These are phyloP conservation scores for Nitzschia sp. DNA, from an alignment of 108 stramenopile genomes.

Conservation along the genomic window DNA sequence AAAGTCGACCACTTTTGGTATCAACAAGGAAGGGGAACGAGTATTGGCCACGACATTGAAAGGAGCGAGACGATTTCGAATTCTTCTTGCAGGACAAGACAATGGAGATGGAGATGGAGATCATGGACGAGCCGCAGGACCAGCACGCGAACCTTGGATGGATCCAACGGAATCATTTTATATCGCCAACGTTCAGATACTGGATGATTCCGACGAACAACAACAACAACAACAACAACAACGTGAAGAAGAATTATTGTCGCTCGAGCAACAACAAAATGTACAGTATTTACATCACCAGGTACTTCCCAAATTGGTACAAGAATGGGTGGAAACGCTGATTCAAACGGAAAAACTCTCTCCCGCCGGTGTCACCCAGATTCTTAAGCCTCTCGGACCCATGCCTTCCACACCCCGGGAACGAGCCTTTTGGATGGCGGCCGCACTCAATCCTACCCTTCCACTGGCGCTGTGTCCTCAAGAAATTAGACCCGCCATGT, in stretches of 20 bases:
- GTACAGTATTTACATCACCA: slow-evolving; percentile 3
- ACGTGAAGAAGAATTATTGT: too few species aligned
- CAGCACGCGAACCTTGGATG: slow-evolving; percentile 32
- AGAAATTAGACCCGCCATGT: slow-evolving; percentile 31
- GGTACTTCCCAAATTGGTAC: slow-evolving; percentile 20
- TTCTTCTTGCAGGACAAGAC: too few species aligned
- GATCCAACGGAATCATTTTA: slow-evolving; percentile 28
- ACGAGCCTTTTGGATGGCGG: slow-evolving; percentile 31
- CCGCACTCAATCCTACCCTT: slow-evolving; percentile 29
- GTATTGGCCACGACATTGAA: slow-evolving; percentile 13
- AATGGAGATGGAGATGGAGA: too few species aligned
- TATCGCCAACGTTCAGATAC: slow-evolving; percentile 30
- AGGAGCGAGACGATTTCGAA: slow-evolving; percentile 24
- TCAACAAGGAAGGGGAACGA: background rate
- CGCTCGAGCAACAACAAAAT: too few species aligned
- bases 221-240: background rate
- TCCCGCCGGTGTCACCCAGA: background rate
- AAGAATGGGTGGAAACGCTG: slow-evolving; percentile 24
- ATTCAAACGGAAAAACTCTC: slow-evolving; percentile 17
- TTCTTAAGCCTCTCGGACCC: slow-evolving; percentile 10
- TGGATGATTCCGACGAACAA: slow-evolving; percentile 20
- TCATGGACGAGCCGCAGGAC: too few species aligned
- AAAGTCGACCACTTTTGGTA: slow-evolving; percentile 8
- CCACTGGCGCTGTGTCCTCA: slow-evolving; percentile 6
- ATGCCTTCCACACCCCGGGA: slow-evolving; percentile 8